Evolutionary conservation across 805 yeast species (phyloP).

Genomic region (Candida sphagnicola): DNA sequence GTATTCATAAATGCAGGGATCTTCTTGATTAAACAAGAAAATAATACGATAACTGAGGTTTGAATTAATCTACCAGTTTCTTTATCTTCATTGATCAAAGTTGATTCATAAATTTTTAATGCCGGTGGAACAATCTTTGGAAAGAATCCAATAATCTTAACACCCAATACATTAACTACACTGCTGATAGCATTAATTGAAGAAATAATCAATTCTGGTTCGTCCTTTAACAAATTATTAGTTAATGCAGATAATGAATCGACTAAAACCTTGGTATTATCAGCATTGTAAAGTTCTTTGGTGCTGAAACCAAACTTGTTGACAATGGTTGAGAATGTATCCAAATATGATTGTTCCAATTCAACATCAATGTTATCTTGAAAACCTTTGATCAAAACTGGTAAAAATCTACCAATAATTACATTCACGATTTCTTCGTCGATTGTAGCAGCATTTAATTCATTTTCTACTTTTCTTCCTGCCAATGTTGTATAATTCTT

Average conservation of each 20-base stretch:
- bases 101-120: conserved; percentile 51
- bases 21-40: conserved; percentile 72
- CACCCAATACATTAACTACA: conserved; percentile 72
- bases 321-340: conserved; percentile 60
- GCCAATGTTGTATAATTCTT: conserved; percentile 61
- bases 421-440: conserved; percentile 44
- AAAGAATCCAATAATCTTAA: conserved; percentile 78
- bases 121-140: conserved; percentile 81
- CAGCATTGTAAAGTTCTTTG: conserved; percentile 23
- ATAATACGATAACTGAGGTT: conserved; percentile 64
- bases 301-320: conserved; percentile 50
- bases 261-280: conserved; percentile 45
- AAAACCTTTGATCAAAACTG: conserved; percentile 42
- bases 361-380: conserved; percentile 37
- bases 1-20: conserved; percentile 83
- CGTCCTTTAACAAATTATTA: conserved; percentile 43
- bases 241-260: conserved; percentile 49
- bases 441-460: conserved; percentile 43
- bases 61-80: conserved; percentile 45
- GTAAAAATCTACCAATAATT: conserved; percentile 51
- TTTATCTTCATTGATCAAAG: conserved; percentile 25
- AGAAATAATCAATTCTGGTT: conserved; percentile 66
- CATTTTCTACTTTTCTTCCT: conserved; percentile 65
- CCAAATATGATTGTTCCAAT: conserved; percentile 65
- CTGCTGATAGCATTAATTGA: conserved; percentile 70